Evolutionary conservation across 805 yeast species (phyloP).

Genomic region (Starmerella bombi): DNA sequence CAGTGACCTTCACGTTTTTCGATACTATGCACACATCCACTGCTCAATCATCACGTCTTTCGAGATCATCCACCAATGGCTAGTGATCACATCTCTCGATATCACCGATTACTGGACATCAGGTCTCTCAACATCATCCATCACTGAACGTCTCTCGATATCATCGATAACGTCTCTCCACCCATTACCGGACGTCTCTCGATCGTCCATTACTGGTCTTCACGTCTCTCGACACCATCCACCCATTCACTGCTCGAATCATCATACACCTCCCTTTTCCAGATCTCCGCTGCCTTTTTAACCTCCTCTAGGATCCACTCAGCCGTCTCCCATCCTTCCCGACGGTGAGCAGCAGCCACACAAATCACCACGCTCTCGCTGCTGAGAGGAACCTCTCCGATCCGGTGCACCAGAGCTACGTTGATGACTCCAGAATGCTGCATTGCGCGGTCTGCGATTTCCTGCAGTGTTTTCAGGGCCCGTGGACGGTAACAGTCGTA

Average conservation of each 20-base stretch:
- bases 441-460: constrained; percentile 29
- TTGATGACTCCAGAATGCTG: constrained; percentile 25
- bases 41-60: too few relatives aligned
- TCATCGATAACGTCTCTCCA: too few relatives aligned
- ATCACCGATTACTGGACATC: too few relatives aligned
- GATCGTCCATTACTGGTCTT: too few relatives aligned
- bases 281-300: constrained; percentile 36
- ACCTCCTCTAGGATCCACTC: constrained; percentile 35
- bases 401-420: constrained; percentile 34
- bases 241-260: constrained; percentile 37
- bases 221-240: constrained; percentile 16
- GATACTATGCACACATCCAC: too few relatives aligned
- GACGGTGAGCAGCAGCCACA: constrained; percentile 35
- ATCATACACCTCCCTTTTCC: constrained; percentile 37
- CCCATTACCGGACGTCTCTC: too few relatives aligned
- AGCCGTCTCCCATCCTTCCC: constrained; percentile 38
- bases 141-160: too few relatives aligned
- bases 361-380: constrained; percentile 37
- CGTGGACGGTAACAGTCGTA: constrained; percentile 37
- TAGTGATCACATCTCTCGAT: too few relatives aligned
- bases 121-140: too few relatives aligned
- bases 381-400: constrained; percentile 37
- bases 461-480: constrained; percentile 30
- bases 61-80: too few relatives aligned
- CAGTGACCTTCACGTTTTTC: too few relatives aligned